phyloP scores from a whole-genome alignment of 192 early-diverging fungal species.

The Rhizoclosmatium globosum region DNA sequence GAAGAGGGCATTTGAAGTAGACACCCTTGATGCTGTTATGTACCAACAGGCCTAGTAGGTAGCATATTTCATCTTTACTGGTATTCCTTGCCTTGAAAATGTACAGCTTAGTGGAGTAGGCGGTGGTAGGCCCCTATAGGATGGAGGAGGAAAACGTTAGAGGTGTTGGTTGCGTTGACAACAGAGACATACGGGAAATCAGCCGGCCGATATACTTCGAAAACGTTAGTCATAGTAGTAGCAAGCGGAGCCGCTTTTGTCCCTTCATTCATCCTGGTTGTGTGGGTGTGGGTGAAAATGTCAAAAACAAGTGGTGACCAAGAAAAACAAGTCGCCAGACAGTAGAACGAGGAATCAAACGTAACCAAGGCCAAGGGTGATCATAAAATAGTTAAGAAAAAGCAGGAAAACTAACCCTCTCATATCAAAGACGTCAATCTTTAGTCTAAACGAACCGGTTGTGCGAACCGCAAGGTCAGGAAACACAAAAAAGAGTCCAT shows the following conservation, averaged over 20 bases:
- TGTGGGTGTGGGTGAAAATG: background rate
- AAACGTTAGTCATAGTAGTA: background rate
- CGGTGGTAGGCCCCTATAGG: background rate
- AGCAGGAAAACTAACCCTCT: background rate
- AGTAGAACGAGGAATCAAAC: background rate
- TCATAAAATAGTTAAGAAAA: background rate
- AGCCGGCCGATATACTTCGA: conserved; percentile 4
- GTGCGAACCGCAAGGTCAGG: conserved; percentile 54
- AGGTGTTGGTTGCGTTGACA: background rate
- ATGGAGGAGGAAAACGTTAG: background rate
- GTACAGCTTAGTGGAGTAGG: background rate
- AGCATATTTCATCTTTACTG: conserved; percentile 9
- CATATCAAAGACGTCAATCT: conserved; percentile 41
- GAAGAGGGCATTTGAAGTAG: no score
- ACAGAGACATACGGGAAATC: background rate
- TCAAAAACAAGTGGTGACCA: background rate
- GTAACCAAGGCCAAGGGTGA: background rate
- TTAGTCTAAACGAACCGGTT: conserved; percentile 48
- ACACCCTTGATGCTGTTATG: no score
- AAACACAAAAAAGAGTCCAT: conserved; percentile 59
- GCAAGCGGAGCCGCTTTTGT: background rate
- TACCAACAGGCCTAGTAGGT: background rate
- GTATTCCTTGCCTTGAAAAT: background rate
- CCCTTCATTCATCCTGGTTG: background rate
- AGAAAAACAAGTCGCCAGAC: background rate